Conservation (phyloP, 176 grass and related monocot genomes). For the Avena sativa region DNA sequence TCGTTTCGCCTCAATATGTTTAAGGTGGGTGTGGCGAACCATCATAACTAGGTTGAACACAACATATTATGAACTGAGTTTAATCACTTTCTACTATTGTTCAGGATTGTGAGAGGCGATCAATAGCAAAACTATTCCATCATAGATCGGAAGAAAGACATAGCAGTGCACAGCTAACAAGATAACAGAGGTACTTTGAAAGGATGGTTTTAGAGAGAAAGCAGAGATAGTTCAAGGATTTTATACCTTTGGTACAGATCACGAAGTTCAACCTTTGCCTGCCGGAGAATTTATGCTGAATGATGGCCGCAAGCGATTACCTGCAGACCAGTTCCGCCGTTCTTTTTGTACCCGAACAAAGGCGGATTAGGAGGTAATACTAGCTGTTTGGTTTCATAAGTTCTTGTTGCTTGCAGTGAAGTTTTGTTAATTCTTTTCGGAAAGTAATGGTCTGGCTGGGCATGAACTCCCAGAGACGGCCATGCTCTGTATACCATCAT, state of each 20-base stretch:
- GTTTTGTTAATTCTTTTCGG: conserved; percentile 56
- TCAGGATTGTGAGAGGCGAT: conserved; percentile 96
- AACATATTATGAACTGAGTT: conserved; percentile 21
- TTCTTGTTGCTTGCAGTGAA: conserved; percentile 2
- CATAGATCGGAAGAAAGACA: conserved; percentile 94
- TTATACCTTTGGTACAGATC: conserved; percentile 34
- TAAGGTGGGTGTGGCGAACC: conserved; percentile 57
- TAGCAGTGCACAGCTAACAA: conserved; percentile 63
- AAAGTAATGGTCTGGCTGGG: conserved; percentile 9
- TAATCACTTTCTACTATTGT: conserved; percentile 15
- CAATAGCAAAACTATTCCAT: conserved; percentile 97
- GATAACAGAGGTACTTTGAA: conserved; percentile 52
- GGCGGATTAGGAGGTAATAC: conserved; percentile 37
- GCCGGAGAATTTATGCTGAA: conserved; percentile 13
- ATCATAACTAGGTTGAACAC: conserved; percentile 22
- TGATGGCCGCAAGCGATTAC: conserved; percentile 32
- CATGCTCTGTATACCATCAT: conserved; percentile 37
- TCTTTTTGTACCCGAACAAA: conserved; percentile 46
- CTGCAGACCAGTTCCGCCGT: conserved; percentile 20
- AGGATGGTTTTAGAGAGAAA: conserved; percentile 26
- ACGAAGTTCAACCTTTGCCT: conserved; percentile 3
- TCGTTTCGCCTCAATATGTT: conserved; percentile 91
- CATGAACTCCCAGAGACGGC: conserved; percentile 6
- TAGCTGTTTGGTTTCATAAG: conserved; percentile 43
- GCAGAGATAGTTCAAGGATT: conserved; percentile 24